Evolutionary conservation across 768 basidiomycete species (phyloP), one percentile per base, ranked within the genome.

Genomic region (Leccinum rimulosum): DNA sequence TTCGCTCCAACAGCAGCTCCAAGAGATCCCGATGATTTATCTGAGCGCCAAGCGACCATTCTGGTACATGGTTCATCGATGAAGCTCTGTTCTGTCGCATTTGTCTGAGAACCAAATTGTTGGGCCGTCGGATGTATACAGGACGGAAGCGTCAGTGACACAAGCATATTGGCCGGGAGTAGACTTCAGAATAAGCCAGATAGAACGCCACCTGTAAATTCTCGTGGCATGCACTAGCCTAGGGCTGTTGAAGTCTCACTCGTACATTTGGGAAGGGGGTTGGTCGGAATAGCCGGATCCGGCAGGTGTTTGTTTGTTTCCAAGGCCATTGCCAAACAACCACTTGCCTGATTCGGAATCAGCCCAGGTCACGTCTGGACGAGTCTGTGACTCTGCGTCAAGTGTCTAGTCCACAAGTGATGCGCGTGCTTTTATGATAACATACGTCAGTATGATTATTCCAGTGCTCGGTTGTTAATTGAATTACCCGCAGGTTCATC

Each of bases 221-320:
- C 53, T 38, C 12, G 58, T 47, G 31, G 55, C 57, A 53, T 59
- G 47, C 67, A 49, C 60, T 45, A 45, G 36, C 40, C 19, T 33
- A 49, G 50, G 30, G n/a, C 30, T 17, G 28, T 31, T 4, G 43
- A 51, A 6, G 55, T 56, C 27, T 45, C 54, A 58, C 52, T 51
- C 66, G 57, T 61, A 48, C 15, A 9, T 15, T 4, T 31, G 56
- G 36, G 19, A 43, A 17, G 11, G 38, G 47, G 1, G 8, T 30
- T n/a, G 17, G 40, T 43, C n/a, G 22, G 52, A 50, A 25, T 48
- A 43, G 6, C 66, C 61, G 45, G 62, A 63, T 62, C 22, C 3
- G 59, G 61, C 17, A 57, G 49, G 60, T 17, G 72, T 65, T 64
- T 71, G 70, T 71, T 71, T 73, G 54, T 55, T 71, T 66, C 59